These are phyloP conservation scores for Hanseniaspora pseudoguilliermondii DNA, from an alignment of 805 yeast genomes.

Conservation along the genomic window DNA sequence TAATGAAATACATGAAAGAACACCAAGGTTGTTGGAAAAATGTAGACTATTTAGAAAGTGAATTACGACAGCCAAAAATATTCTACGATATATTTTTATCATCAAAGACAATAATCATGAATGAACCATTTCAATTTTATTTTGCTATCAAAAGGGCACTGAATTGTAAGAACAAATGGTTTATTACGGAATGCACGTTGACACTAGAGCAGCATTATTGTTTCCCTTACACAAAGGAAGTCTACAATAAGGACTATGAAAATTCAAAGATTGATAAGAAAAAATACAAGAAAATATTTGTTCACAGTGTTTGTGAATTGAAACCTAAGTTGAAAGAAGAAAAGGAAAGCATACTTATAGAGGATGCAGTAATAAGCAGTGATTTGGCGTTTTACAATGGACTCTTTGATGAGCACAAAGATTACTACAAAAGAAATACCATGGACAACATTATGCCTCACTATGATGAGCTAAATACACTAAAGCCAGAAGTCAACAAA, in stretches of 20 bases:
- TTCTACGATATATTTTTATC: conserved; percentile 4
- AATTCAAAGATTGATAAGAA: background rate
- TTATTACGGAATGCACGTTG: background rate
- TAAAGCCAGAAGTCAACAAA: background rate
- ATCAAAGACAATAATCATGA: conserved; percentile 8
- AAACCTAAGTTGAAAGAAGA: background rate
- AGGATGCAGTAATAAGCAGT: background rate
- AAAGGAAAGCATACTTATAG: background rate
- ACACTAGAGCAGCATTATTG: conserved; percentile 7
- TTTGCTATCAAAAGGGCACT: background rate
- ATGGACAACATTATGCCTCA: conserved; percentile 3
- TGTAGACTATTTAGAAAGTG: background rate
- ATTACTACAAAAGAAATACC: background rate
- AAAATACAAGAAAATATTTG: conserved; percentile 8
- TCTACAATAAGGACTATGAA: background rate
- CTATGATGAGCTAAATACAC: conserved; percentile 8
- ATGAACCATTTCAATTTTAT: conserved; percentile 10
- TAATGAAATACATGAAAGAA: conserved; percentile 35
- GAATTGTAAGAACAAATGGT: conserved; percentile 6
- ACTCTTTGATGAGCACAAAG: background rate
- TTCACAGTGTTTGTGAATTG: background rate
- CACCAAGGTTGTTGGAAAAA: background rate
- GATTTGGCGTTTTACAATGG: background rate
- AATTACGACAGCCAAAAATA: background rate
- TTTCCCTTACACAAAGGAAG: conserved; percentile 1